phyloP scores from a whole-genome alignment of 768 basidiomycete genomes.

The Galerina sulciceps region DNA sequence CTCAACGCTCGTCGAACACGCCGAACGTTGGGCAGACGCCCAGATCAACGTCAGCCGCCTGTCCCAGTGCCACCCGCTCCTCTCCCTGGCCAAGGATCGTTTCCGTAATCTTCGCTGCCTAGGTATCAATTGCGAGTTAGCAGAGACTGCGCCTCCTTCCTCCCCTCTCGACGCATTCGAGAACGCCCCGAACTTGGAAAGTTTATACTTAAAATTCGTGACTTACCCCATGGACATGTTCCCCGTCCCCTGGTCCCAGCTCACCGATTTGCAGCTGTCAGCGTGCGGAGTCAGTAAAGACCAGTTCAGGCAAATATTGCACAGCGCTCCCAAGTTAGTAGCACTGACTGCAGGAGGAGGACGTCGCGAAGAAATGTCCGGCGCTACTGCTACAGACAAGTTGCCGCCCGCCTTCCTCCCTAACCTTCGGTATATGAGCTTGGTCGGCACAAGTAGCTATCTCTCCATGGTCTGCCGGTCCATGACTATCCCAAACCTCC shows the following conservation, averaged over 20 bases:
- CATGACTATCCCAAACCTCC: constrained; percentile 24
- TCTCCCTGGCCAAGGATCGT: constrained; percentile 14
- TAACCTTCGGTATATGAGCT: constrained; percentile 17
- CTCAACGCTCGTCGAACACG: constrained; percentile 5
- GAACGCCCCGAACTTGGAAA: constrained; percentile 21
- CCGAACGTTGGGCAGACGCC: constrained; percentile 25
- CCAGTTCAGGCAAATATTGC: constrained; percentile 26
- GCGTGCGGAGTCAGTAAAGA: constrained; percentile 24
- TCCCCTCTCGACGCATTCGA: constrained; percentile 18
- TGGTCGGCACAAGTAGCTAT: constrained; percentile 27
- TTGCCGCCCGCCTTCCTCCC: constrained; percentile 22
- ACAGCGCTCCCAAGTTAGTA: constrained; percentile 13
- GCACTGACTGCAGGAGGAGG: constrained; percentile 19
- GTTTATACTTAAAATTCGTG: constrained; percentile 16
- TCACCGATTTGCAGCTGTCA: constrained; percentile 21
- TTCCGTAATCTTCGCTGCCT: constrained; percentile 14
- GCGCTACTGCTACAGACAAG: constrained; percentile 27
- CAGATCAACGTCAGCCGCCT: constrained; percentile 16
- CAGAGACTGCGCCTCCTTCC: constrained; percentile 11
- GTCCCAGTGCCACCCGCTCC: constrained; percentile 9
- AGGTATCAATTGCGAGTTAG: not conserved
- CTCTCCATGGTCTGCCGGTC: constrained; percentile 25
- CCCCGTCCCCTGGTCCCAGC: constrained; percentile 26
- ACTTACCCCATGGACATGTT: constrained; percentile 20
- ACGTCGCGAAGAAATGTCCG: not conserved